Evolutionary conservation across 2,329 filamentous ascomycete species (phyloP), one percentile per base, ranked within the genome.

Genomic region (Fusarium nelsonii): DNA sequence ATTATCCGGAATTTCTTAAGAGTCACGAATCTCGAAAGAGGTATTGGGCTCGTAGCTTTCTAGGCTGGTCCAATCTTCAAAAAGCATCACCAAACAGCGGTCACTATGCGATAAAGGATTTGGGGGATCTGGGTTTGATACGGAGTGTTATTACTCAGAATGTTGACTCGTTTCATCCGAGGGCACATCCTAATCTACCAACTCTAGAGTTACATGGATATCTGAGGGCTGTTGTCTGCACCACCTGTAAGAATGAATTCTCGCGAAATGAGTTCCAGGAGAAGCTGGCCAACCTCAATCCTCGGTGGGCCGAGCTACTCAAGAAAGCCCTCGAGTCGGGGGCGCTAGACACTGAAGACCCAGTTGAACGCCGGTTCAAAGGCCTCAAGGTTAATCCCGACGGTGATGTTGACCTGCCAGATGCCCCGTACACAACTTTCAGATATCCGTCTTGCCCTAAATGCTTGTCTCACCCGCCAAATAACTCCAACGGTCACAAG

Each of bases 41-140:
- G 65, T 99, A 99, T 78, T 99, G 96, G 96, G 95, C 96, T 1
- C 84, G 96, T 49, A 97, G 92, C 76, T 99, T 97, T 78, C 82
- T 99, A 20, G 96, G 96, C 37, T 98, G 94, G 94, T 90, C 92
- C 6, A 93, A 88, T 44, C 82, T 98, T 70, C 83, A 91, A 75
- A 90, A 88, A 65, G 92, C 93, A n/a, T 83, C 82, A 60, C 94
- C 95, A 14, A 98, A 98, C 76, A 81, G 83, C 4, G 90, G 90
- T 3, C 96, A 99, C 81, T 85, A 87, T 76, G 93, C 94, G 3
- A 87, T 98, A 58, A 85, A 87, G 53, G 85, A 91, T 68, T 82
- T 98, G 36, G 92, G 88, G 4, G 80, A 85, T 6, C 82, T 96
- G 70, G 94, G 94, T 4, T 80, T 94, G 50, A 83, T 97, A 41